These are phyloP conservation scores for Beverwykella pulmonaria DNA, from an alignment of 495 filamentous ascomycete species.

Conservation along the genomic window DNA sequence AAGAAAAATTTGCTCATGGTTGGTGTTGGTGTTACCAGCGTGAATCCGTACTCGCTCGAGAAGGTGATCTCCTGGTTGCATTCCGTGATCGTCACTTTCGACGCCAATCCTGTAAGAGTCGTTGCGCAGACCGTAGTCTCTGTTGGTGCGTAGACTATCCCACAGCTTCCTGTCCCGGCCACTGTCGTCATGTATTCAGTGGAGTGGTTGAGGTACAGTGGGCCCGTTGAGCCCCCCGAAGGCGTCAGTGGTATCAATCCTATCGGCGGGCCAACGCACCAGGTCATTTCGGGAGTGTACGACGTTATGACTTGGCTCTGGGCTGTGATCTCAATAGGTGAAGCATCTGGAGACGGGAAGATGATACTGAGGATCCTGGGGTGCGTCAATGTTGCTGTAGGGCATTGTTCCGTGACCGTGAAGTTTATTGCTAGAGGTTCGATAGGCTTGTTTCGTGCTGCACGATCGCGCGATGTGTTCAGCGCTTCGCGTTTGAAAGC, in stretches of 20 bases:
- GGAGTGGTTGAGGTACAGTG: conserved; percentile 23
- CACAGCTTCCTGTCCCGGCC: conserved; percentile 21
- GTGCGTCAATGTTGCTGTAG: not conserved
- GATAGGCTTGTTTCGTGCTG: not conserved
- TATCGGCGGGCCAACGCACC: conserved; percentile 41
- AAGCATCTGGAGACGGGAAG: conserved; percentile 43
- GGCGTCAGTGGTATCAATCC: conserved; percentile 14
- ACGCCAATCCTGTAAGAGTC: conserved; percentile 39
- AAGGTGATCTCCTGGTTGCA: conserved; percentile 46
- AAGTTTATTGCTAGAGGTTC: not conserved
- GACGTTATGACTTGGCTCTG: conserved; percentile 44
- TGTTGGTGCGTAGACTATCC: conserved; percentile 19
- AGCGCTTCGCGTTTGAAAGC: not conserved
- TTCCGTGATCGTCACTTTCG: conserved; percentile 38
- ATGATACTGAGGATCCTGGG: conserved; percentile 33
- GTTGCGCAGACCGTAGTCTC: conserved; percentile 44
- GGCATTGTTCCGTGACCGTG: conserved; percentile 18
- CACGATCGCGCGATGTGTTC: not conserved
- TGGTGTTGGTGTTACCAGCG: conserved; percentile 35
- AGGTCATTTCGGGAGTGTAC: conserved; percentile 42
- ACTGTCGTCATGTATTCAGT: conserved; percentile 6
- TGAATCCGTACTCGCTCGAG: conserved; percentile 43
- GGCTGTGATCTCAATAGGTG: conserved; percentile 40
- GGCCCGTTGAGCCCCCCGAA: conserved; percentile 1
- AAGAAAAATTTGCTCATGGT: conserved; percentile 10